phyloP scores from a whole-genome alignment of 139 green algal genomes.

The Nannochloris sp. region DNA sequence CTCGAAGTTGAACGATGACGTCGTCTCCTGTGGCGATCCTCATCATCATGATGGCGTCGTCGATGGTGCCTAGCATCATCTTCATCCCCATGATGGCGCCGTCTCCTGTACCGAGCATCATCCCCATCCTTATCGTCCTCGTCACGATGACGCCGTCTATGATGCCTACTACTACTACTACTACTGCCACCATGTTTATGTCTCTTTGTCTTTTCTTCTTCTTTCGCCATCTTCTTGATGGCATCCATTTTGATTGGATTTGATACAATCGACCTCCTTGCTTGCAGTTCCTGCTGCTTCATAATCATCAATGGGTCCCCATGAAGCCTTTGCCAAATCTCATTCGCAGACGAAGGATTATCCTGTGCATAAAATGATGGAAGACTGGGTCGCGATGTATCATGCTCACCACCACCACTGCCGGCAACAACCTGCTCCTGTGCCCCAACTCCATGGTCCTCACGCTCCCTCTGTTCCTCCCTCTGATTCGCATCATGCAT shows the following conservation, averaged over 20 bases:
- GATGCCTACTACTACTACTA: conserved; percentile 49
- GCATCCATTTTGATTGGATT: conserved; percentile 55
- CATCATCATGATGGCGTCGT: background rate
- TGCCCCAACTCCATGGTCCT: conserved; percentile 14
- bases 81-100: conserved; percentile 8
- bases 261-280: conserved; percentile 38
- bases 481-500: conserved; percentile 68
- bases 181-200: conserved; percentile 27
- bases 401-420: background rate
- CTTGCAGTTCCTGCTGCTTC: conserved; percentile 55
- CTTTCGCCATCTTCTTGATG: conserved; percentile 35
- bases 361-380: conserved; percentile 55
- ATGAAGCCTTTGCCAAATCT: conserved; percentile 84
- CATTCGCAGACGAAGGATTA: conserved; percentile 65
- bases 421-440: background rate
- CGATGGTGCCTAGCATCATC: conserved; percentile 1
- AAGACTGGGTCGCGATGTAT: conserved; percentile 28
- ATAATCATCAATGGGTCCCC: conserved; percentile 87
- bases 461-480: conserved; percentile 46
- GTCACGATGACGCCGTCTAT: conserved; percentile 29
- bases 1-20: background rate
- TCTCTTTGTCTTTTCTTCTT: conserved; percentile 34
- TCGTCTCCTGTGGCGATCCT: too few species aligned
- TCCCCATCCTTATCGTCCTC: conserved; percentile 1
- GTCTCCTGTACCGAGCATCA: background rate